Evolutionary conservation across 225 moss, liverwort and hornwort genomes (phyloP).

Genomic region (Anthoceros angustus): DNA sequence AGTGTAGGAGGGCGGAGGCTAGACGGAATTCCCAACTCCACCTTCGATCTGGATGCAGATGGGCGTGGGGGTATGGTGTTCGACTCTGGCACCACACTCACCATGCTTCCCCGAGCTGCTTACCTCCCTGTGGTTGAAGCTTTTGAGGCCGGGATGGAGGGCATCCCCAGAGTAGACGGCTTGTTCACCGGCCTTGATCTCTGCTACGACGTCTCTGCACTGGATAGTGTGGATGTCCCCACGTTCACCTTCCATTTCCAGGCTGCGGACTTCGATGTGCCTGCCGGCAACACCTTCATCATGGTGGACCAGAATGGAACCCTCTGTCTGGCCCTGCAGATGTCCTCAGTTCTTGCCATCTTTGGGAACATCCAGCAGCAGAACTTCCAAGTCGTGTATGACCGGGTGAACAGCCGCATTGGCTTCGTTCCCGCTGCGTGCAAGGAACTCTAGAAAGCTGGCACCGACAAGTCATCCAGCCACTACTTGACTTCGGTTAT

Average conservation of each 20-base stretch:
- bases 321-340: conserved; percentile 15
- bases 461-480: too few relatives aligned
- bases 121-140: conserved; percentile 13
- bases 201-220: conserved; percentile 16
- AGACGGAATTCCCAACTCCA: too few relatives aligned
- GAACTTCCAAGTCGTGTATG: conserved; percentile 17
- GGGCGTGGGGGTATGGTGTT: neutral
- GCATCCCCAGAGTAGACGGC: conserved; percentile 12
- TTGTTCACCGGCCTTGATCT: conserved; percentile 15
- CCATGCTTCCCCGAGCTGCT: conserved; percentile 12
- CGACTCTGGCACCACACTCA: conserved; percentile 23
- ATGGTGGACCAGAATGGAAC: conserved; percentile 14
- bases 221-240: conserved; percentile 5
- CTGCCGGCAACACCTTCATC: conserved; percentile 15
- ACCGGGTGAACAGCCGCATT: conserved; percentile 8
- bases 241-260: conserved; percentile 19
- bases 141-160: conserved; percentile 6
- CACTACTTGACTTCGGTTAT: too few relatives aligned
- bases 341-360: conserved; percentile 15
- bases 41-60: too few relatives aligned
- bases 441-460: conserved; percentile 7
- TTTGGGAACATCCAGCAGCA: conserved; percentile 24
- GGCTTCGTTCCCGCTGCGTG: conserved; percentile 14
- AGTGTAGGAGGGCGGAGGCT: too few relatives aligned
- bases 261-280: conserved; percentile 14